Percentiles rank a stretch among this genome's conserved stretches.
These are phyloP conservation scores for Cutaneotrichosporon mucoides DNA, from an alignment of 1,284 basidiomycete genomes.

Conservation along the genomic window DNA sequence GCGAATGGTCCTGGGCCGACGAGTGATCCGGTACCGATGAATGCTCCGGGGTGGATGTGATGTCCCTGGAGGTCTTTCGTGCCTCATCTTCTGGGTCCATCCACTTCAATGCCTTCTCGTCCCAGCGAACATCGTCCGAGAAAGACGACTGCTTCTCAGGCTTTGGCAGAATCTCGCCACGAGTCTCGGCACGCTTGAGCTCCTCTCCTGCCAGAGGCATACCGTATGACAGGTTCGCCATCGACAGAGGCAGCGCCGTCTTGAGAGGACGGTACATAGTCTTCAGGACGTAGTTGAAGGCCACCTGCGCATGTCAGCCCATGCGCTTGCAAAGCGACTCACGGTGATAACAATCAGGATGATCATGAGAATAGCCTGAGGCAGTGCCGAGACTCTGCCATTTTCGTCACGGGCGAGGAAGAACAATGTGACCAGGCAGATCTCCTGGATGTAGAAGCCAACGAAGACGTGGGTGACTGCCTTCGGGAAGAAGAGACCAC, in stretches of 20 bases:
- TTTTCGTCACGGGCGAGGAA: constrained; percentile 68
- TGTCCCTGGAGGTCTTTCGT: too few relatives aligned
- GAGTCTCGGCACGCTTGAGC: constrained; percentile 7
- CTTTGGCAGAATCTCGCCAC: constrained; percentile 2
- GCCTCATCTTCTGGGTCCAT: neutral
- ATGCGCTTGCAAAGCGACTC: constrained; percentile 50
- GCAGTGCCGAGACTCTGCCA: constrained; percentile 57
- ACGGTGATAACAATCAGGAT: constrained; percentile 76
- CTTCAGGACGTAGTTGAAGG: constrained; percentile 64
- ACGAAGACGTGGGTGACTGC: constrained; percentile 90
- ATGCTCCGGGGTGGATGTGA: neutral
- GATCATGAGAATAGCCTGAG: constrained; percentile 76
- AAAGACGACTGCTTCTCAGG: neutral
- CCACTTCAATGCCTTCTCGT: neutral
- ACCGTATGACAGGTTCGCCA: constrained; percentile 65
- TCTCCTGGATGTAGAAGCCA: constrained; percentile 77
- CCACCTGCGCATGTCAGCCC: constrained; percentile 30
- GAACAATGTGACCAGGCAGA: constrained; percentile 80
- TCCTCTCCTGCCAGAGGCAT: constrained; percentile 35
- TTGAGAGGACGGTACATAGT: constrained; percentile 59
- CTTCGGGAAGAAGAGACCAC: constrained; percentile 91
- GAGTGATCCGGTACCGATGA: neutral
- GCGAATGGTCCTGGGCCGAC: neutral
- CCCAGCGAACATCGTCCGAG: neutral
- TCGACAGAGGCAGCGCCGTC: constrained; percentile 65